phyloP scores from a whole-genome alignment of 2,329 filamentous ascomycete species.

The Diaporthe ilicicola region DNA sequence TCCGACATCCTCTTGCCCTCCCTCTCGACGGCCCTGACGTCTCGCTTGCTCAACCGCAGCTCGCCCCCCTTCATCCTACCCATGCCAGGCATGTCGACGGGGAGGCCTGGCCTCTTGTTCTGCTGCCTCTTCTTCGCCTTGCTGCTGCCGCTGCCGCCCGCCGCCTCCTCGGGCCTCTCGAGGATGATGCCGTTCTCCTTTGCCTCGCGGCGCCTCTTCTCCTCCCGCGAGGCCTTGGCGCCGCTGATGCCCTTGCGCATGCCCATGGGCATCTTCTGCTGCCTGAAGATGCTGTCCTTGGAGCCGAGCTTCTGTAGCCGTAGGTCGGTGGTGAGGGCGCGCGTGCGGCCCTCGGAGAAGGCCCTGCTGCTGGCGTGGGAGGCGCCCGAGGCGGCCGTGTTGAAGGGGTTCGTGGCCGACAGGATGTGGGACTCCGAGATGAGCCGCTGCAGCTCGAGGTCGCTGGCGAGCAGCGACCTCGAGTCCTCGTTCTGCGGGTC shows the following conservation, averaged over 20 bases:
- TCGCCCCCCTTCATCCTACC: slow-evolving; percentile 84
- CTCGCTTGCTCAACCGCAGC: slow-evolving; percentile 78
- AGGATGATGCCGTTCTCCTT: slow-evolving; percentile 90
- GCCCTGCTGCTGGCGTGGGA: slow-evolving; percentile 44
- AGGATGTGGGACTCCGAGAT: slow-evolving; percentile 93
- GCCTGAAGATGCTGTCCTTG: slow-evolving; percentile 76
- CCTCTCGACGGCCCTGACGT: slow-evolving; percentile 79
- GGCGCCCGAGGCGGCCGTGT: slow-evolving; percentile 48
- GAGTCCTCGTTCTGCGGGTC: slow-evolving; percentile 63
- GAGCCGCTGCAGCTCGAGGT: slow-evolving; percentile 89
- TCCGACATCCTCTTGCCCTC: slow-evolving; percentile 57
- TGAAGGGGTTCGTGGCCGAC: slow-evolving; percentile 58
- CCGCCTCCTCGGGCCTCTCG: slow-evolving; percentile 59
- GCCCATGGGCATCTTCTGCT: slow-evolving; percentile 88
- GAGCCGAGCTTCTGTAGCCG: slow-evolving; percentile 83
- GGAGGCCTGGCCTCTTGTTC: slow-evolving; percentile 52
- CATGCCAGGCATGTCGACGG: slow-evolving; percentile 79
- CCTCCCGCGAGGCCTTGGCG: slow-evolving; percentile 72
- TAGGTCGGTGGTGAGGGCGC: slow-evolving; percentile 84
- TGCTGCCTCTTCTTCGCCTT: slow-evolving; percentile 49
- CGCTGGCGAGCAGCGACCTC: slow-evolving; percentile 82
- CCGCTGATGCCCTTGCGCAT: slow-evolving; percentile 85
- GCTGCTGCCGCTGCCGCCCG: slow-evolving; percentile 46
- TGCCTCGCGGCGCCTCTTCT: slow-evolving; percentile 78
- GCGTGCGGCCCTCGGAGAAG: slow-evolving; percentile 71